Conservation (phyloP, 257 asterid species). For the Solanum chmielewskii region DNA sequence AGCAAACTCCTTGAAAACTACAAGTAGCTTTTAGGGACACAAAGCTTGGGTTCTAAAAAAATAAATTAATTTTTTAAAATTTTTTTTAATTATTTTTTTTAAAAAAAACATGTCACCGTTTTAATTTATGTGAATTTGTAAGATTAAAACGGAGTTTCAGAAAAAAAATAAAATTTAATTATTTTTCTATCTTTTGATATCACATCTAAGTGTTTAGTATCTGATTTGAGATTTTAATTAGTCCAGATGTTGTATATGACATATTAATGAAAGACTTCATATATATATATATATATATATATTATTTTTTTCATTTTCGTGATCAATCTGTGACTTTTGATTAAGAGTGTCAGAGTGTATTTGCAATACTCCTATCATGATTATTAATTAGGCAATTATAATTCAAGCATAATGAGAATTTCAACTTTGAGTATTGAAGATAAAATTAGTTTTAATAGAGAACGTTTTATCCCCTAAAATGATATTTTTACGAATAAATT, state of each 20-base stretch:
- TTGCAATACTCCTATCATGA: neutral
- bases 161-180: neutral
- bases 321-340: neutral
- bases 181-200: neutral
- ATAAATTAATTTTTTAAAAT: neutral
- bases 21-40: constrained; percentile 12
- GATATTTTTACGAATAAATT: neutral
- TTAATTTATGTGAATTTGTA: neutral
- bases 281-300: too few relatives aligned
- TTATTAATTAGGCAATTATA: neutral
- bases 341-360: neutral
- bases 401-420: neutral
- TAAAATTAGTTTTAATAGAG: neutral
- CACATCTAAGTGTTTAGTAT: neutral
- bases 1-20: constrained; percentile 40
- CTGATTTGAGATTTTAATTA: neutral
- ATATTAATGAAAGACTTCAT: neutral
- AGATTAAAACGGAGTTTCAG: fast-evolving
- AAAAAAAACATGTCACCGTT: neutral
- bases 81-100: neutral
- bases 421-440: neutral
- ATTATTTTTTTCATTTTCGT: neutral
- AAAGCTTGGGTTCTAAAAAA: constrained; percentile 1
- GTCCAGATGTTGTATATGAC: neutral
- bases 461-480: neutral